phyloP scores from a whole-genome alignment of 2,329 filamentous ascomycete species.

The Ophiobolus disseminans region DNA sequence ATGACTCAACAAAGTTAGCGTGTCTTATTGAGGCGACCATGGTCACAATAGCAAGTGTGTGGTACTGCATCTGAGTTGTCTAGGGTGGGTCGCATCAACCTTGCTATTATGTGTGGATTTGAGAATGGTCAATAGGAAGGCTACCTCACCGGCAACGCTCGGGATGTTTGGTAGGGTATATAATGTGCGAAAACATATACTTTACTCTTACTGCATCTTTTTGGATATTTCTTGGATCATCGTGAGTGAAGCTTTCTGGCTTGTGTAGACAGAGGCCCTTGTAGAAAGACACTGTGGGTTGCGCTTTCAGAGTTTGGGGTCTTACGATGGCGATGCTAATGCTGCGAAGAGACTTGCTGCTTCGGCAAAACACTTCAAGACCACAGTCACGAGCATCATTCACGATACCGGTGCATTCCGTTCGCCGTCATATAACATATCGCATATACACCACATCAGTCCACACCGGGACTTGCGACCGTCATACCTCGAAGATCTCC shows the following conservation, averaged over 20 bases:
- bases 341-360: neutral
- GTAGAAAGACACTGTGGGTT: too few species aligned
- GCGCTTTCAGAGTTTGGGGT: too few species aligned
- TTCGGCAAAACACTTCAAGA: constrained; percentile 3
- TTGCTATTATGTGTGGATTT: constrained; percentile 36
- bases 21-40: constrained; percentile 12
- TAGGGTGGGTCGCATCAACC: too few species aligned
- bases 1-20: too few species aligned
- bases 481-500: constrained; percentile 18
- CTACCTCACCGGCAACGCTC: too few species aligned
- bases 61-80: constrained; percentile 3
- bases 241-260: too few species aligned
- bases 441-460: constrained; percentile 1
- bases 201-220: too few species aligned
- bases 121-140: constrained; percentile 26
- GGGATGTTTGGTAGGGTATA: too few species aligned
- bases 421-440: neutral
- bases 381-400: neutral
- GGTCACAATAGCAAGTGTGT: constrained; percentile 17
- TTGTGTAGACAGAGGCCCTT: too few species aligned
- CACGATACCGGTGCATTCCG: neutral
- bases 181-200: too few species aligned
- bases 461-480: constrained; percentile 7
- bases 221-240: too few species aligned
- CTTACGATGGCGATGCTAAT: too few species aligned